Conservation (phyloP, 768 basidiomycete species). For the Rhodotorula toruloides region DNA sequence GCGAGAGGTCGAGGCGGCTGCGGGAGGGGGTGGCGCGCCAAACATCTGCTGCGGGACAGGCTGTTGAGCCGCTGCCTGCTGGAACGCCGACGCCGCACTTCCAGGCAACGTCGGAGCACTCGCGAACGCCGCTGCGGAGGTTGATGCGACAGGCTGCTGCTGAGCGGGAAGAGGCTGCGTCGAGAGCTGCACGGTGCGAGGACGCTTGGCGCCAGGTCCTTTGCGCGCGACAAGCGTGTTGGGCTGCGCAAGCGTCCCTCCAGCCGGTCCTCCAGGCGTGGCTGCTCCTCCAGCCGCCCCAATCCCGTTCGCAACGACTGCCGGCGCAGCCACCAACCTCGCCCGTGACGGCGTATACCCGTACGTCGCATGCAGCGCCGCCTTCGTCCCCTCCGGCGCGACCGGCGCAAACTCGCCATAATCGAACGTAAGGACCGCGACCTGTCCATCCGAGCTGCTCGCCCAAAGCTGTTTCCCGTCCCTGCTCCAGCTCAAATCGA, state of each 20-base stretch:
- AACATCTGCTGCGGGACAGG: not conserved
- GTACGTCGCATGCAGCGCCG: conserved; percentile 47
- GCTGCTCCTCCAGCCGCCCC: no score
- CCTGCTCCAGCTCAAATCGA: conserved; percentile 93
- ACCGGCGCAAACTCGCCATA: conserved; percentile 45
- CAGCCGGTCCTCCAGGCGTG: not conserved
- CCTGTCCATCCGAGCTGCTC: conserved; percentile 90
- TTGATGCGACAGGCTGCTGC: not conserved
- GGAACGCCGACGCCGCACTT: not conserved
- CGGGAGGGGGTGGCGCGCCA: not conserved
- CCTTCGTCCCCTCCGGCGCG: conserved; percentile 54
- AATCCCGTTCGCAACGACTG: no score
- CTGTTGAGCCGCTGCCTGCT: no score
- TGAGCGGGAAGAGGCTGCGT: not conserved
- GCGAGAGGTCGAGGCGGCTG: not conserved
- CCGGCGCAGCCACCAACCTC: not conserved
- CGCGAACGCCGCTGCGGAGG: conserved; percentile 7
- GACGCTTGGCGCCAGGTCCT: conserved; percentile 32
- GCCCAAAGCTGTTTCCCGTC: conserved; percentile 90
- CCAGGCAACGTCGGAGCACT: conserved; percentile 3
- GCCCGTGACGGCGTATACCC: conserved; percentile 27
- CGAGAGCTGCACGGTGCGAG: conserved; percentile 8
- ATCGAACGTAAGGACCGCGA: conserved; percentile 81
- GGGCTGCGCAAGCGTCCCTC: conserved; percentile 18
- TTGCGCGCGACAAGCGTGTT: conserved; percentile 37